Conservation (phyloP, 2,329 filamentous ascomycete genomes). For the Tolypocladium tropicale region DNA sequence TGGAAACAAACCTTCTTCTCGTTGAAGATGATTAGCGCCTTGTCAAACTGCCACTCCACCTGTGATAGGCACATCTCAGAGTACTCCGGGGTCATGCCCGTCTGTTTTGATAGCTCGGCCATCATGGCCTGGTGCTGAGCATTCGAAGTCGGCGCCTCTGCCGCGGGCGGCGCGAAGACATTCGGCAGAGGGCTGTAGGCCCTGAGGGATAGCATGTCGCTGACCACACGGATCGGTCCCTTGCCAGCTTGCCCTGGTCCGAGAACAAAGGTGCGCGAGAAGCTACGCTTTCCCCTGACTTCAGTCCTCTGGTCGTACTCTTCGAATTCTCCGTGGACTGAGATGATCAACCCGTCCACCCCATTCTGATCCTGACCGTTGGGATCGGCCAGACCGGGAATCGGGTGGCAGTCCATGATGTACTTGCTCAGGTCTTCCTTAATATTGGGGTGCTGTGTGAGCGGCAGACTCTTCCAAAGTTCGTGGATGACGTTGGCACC, state of each 20-base stretch:
- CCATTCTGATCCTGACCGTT: constrained; percentile 51
- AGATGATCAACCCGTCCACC: constrained; percentile 69
- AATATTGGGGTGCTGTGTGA: constrained; percentile 66
- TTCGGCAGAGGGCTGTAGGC: constrained; percentile 47
- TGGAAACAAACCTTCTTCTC: constrained; percentile 53
- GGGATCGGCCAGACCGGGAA: constrained; percentile 62
- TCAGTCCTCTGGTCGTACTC: constrained; percentile 52
- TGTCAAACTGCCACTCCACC: constrained; percentile 69
- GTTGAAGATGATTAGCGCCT: constrained; percentile 65
- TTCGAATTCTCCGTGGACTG: constrained; percentile 75
- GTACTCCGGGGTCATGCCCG: constrained; percentile 70
- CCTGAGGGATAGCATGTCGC: constrained; percentile 66
- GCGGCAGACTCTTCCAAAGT: constrained; percentile 60
- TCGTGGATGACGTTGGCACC: constrained; percentile 56
- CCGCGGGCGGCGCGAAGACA: constrained; percentile 21
- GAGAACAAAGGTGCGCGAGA: constrained; percentile 71
- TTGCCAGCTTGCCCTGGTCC: constrained; percentile 60
- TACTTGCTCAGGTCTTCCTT: constrained; percentile 59
- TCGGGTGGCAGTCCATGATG: constrained; percentile 70
- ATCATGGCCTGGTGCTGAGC: constrained; percentile 59
- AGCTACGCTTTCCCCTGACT: constrained; percentile 59
- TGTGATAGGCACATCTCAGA: constrained; percentile 72
- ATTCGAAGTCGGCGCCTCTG: constrained; percentile 12
- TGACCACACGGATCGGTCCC: constrained; percentile 62
- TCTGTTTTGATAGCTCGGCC: constrained; percentile 63